Conservation (phyloP, 2,329 filamentous ascomycete species). For the Calonectria ilicicola region DNA sequence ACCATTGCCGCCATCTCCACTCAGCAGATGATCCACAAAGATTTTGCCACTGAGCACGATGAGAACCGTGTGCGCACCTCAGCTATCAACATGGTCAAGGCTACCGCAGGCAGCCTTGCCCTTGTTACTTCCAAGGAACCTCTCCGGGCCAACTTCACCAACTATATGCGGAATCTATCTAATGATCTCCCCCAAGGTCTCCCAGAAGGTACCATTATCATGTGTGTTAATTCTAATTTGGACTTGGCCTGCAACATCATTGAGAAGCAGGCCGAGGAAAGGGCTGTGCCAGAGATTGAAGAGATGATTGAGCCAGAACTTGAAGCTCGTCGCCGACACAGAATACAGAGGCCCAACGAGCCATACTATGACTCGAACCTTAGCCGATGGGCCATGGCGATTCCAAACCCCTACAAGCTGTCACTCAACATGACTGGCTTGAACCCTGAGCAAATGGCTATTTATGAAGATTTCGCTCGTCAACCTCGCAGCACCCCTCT, state of each 20-base stretch:
- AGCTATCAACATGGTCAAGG: constrained; percentile 94
- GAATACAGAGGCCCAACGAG: constrained; percentile 80
- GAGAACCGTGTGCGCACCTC: constrained; percentile 87
- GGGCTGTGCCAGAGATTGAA: constrained; percentile 94
- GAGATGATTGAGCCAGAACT: constrained; percentile 88
- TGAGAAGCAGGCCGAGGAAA: constrained; percentile 94
- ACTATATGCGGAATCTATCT: constrained; percentile 85
- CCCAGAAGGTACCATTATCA: constrained; percentile 94
- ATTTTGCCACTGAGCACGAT: constrained; percentile 93
- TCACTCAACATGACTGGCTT: constrained; percentile 77
- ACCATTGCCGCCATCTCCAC: constrained; percentile 98
- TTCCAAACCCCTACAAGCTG: constrained; percentile 93
- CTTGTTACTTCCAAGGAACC: constrained; percentile 99
- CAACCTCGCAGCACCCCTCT: constrained; percentile 76
- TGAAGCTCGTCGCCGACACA: constrained; percentile 81
- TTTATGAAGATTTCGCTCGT: constrained; percentile 95
- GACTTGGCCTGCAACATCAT: constrained; percentile 94
- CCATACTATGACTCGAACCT: constrained; percentile 85
- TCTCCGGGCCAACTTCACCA: constrained; percentile 94
- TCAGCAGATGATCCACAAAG: constrained; percentile 93
- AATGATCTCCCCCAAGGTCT: constrained; percentile 81
- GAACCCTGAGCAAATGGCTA: constrained; percentile 91
- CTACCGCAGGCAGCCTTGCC: constrained; percentile 91
- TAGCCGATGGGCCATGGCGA: constrained; percentile 92
- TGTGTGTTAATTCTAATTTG: constrained; percentile 98